Evolutionary conservation across 1,139 yeast species (phyloP), one percentile per base, ranked within the genome.

Genomic region (Lizanozyma gosingica): DNA sequence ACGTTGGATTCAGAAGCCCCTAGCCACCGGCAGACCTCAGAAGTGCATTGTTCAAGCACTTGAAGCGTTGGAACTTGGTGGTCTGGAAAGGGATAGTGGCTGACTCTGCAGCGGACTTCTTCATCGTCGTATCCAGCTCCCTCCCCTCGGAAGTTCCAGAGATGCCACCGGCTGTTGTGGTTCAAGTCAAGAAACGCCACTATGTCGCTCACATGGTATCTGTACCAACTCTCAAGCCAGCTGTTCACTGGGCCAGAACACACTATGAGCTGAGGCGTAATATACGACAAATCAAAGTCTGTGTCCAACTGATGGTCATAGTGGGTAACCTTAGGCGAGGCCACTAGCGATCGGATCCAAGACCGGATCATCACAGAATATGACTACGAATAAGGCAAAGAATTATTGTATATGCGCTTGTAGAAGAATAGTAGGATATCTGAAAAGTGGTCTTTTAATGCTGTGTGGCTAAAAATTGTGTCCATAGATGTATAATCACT

Each of bases 71-170:
- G 90, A 0, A 94, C 80, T 39, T 76, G 74, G 53, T 88, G 96
- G 54, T 90, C 97, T 6, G 80, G 74, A 59, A 84, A 80, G 1
- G 82, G 84, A 45, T 58, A 64, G 45, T 67, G 70, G 15, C 60
- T 44, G 18, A 65, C 54, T 46, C 63, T 54, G 6, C 47, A 50
- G 2, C 37, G 39, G 1, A 67, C 66, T 29, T 70, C 72, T 0
- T 52, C 49, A 36, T 72, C 71, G 16, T 63, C 67, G 39, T 82
- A 80, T 2, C 75, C 76, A 3, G 68, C 55, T 1, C 59, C 64
- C 52, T 83, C 94, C 2, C 76, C 77, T 43, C 88, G 68, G 35
- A 88, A 69, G 52, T 86, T 86, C 73, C 81, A 83, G 2, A 88
- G 63, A 46, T 70, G 74, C 96, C 96, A 90, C 35, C 72, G 59